A percentile compares a stretch with the other conserved stretches of the same genome.
These are phyloP conservation scores for Xylaria sp. DNA, from an alignment of 2,329 filamentous ascomycete species.

Conservation along the genomic window DNA sequence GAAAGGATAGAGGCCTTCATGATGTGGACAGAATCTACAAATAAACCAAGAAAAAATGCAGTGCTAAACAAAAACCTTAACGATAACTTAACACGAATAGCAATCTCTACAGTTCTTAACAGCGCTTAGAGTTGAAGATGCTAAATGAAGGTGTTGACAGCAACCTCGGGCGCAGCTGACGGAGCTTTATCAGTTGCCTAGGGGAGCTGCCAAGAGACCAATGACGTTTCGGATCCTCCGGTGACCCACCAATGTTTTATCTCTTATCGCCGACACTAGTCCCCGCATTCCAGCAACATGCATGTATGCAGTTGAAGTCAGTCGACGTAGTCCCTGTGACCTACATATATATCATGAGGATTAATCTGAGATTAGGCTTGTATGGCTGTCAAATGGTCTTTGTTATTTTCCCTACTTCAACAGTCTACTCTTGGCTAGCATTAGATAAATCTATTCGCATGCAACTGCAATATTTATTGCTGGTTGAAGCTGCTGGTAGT, in stretches of 20 bases:
- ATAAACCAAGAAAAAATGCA: not conserved
- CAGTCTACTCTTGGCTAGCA: not conserved
- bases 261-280: not conserved
- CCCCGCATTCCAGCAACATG: not conserved
- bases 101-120: not conserved
- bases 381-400: not conserved
- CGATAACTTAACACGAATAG: not conserved
- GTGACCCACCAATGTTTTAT: not conserved
- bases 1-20: constrained; percentile 61
- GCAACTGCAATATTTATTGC: not conserved
- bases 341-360: not conserved
- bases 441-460: not conserved
- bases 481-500: not conserved
- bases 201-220: constrained; percentile 26
- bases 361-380: not conserved
- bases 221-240: constrained; percentile 26
- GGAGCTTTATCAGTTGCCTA: constrained; percentile 22
- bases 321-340: not conserved
- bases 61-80: not conserved
- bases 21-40: constrained; percentile 18
- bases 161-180: not conserved
- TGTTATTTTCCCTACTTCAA: not conserved
- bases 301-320: not conserved
- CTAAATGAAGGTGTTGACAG: not conserved
- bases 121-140: constrained; percentile 1